Conservation (phyloP, 495 filamentous ascomycete genomes). For the Aspergillus nidulans region DNA sequence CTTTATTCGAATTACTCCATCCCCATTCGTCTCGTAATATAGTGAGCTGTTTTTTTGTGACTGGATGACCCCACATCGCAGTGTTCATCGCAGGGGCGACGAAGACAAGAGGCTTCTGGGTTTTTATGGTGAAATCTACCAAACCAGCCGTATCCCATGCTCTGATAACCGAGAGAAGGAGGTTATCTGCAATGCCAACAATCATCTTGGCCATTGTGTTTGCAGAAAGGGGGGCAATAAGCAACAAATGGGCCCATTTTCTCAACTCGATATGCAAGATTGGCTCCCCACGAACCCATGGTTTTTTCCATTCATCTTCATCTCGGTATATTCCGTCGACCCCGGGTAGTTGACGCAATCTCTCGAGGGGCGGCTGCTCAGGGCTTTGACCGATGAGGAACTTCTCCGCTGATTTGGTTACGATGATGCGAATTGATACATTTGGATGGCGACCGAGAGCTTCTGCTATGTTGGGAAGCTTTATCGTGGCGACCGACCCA, state of each 20-base stretch:
- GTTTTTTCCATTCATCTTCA: conserved; percentile 71
- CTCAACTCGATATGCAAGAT: conserved; percentile 86
- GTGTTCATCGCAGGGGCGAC: conserved; percentile 72
- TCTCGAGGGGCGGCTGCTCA: conserved; percentile 62
- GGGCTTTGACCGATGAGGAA: conserved; percentile 66
- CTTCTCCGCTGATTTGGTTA: conserved; percentile 64
- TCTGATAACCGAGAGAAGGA: conserved; percentile 68
- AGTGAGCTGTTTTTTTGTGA: conserved; percentile 67
- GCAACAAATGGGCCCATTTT: conserved; percentile 73
- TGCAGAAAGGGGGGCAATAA: conserved; percentile 74
- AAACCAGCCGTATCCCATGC: conserved; percentile 79
- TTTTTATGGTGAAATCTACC: conserved; percentile 41
- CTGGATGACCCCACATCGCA: conserved; percentile 84
- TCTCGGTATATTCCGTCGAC: conserved; percentile 74
- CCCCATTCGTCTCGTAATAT: conserved; percentile 72
- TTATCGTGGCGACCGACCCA: conserved; percentile 84
- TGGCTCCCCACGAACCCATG: conserved; percentile 56
- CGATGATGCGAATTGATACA: conserved; percentile 72
- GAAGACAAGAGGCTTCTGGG: conserved; percentile 27
- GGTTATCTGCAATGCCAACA: conserved; percentile 60
- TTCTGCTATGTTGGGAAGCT: conserved; percentile 68
- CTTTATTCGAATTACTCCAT: conserved; percentile 29
- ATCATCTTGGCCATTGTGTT: conserved; percentile 79
- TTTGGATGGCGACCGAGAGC: conserved; percentile 48
- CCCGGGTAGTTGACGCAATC: conserved; percentile 46